Evolutionary conservation across 2,329 filamentous ascomycete genomes (phyloP), one percentile per base, ranked within the genome.

Genomic region (Cladorrhinum sp.): DNA sequence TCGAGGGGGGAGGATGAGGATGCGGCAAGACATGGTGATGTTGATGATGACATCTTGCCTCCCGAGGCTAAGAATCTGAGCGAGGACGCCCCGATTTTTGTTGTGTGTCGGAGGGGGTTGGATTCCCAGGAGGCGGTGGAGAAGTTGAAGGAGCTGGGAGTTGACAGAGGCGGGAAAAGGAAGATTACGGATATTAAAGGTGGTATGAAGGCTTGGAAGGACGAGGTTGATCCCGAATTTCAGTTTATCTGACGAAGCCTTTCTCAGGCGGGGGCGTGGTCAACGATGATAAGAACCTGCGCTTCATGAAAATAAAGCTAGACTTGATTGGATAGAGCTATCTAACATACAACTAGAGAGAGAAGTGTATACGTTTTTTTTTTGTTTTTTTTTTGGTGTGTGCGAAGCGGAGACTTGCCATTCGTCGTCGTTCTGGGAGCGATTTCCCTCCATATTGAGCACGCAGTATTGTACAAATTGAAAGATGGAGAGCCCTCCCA

Each of bases 71-170:
- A 80, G 0, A 64, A 46, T 5, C 14, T 28, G 2, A 20, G 74
- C 0, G 62, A 69, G 1, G 74, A 82, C 30, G 77, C 78, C 2
- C 82, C 87, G 0, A 85, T 95, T 21, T 90, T 89, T 62, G 76
- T 92, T 0, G 80, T 95, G 0, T 95, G 91, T 66, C 80, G 90
- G 28, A 79, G 89, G 1, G 91, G 91, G 0, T 91, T 93, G 64
- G 90, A 95, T 72, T 93, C 90, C 10, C 91, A 94, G 70, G 67
- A 91, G 20, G 86, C 86, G 0, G 82, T 86, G 0, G 82, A 78
- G 66, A 87, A 84, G 67, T 76, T 94, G 60, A 87, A 88, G 68
- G 83, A 88, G 14, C 69, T 85, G 50, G 84, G 84, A 0, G 66
- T 86, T 1, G 82, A 80, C 30, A 69, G 70, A n/a, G 73, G 74